Evolutionary conservation across 768 basidiomycete genomes (phyloP), one percentile per base, ranked within the genome.

Genomic region (Tricholoma matsutake): DNA sequence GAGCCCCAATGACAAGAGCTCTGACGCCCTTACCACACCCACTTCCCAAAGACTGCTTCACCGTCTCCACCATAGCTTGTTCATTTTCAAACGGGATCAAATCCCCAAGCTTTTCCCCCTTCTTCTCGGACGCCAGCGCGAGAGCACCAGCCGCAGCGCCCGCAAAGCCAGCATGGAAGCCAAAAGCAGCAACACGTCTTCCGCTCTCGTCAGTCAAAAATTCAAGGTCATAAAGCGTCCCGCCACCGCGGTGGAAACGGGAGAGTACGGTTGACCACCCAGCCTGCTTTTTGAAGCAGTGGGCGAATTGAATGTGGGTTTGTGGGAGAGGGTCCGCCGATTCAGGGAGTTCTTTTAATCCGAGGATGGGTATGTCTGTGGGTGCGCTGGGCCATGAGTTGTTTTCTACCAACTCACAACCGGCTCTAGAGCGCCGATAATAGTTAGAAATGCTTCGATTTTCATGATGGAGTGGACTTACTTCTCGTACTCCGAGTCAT

Each of bases 81-180:
- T 98, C 97, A 68, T 96, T 92, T 59, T 77, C 77, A 68, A 89
- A 99, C 4, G 97, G 92, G 64, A 88, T 82, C 64, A 98, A 76
- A 28, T 72, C 76, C 4, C 89, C 92, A 31, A 96, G 78, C 4
- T 74, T 74, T 67, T 83, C 72, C 1, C 85, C 87, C 51, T 82
- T 78, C 63, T 81, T 80, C 56, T 89, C 83, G 20, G 89, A 81
- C 1, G 89, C 91, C 34, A 87, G 73, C 2, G 92, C 94, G 28
- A 98, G 82, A 7, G 91, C 92, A 20, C 92, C 89, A 0, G 92
- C 94, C 5, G 95, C 96, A 9, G 95, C 94, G 14, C 97, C 97
- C n/a, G 96, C 95, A 68, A 98, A 99, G 4, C 97, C 97, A 11
- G 97, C 97, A 73, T 98, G 92, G 79, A 89, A 99, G 6, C 97